Percentiles rank a stretch among this genome's conserved stretches.
Conservation (phyloP, 441 rosid species). For the Metrosideros polymorpha region DNA sequence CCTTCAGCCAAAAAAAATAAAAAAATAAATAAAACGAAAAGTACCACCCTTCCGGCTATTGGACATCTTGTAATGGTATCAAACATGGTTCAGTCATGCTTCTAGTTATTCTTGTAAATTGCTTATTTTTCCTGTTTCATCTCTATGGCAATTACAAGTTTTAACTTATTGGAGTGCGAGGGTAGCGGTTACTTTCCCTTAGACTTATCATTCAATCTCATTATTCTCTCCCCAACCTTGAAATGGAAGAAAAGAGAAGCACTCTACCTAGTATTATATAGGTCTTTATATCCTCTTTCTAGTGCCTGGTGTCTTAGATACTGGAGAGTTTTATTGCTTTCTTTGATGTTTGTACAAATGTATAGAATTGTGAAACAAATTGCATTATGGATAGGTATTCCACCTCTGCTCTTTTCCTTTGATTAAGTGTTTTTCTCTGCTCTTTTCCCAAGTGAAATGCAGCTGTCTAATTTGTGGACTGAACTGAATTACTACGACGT, state of each 20-base stretch:
- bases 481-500: not conserved
- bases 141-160: not conserved
- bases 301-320: not conserved
- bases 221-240: not conserved
- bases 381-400: not conserved
- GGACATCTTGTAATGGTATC: not conserved
- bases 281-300: too few species aligned
- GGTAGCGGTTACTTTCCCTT: not conserved
- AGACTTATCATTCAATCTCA: not conserved
- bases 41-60: not conserved
- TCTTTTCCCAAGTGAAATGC: not conserved
- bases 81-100: not conserved
- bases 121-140: not conserved
- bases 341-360: not conserved
- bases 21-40: not conserved
- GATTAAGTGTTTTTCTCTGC: not conserved
- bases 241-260: not conserved
- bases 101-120: not conserved
- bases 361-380: not conserved
- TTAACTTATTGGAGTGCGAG: not conserved
- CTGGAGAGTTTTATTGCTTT: not conserved
- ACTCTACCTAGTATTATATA: not conserved
- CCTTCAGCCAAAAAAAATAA: rapidly evolving
- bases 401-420: not conserved
- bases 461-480: not conserved